Percentiles rank a stretch among this genome's conserved stretches.
These are phyloP conservation scores for Hymenoscyphus fructigenus DNA, from an alignment of 2,329 filamentous ascomycete species.

Conservation along the genomic window DNA sequence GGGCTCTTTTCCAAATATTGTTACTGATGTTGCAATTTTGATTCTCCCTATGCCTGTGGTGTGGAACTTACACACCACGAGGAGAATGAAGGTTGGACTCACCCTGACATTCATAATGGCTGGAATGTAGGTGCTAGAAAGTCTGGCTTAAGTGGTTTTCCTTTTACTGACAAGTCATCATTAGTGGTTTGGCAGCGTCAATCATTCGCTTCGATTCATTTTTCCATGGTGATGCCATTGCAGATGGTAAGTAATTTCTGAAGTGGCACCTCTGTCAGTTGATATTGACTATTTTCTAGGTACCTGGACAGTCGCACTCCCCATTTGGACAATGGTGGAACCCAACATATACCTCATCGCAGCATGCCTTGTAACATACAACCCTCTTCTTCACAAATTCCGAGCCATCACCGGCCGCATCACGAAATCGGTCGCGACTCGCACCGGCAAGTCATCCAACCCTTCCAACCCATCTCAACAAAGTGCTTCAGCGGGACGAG, in stretches of 20 bases:
- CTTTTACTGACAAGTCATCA: background rate
- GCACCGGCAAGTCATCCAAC: slow-evolving; percentile 5
- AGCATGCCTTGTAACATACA: slow-evolving; percentile 5
- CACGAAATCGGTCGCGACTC: background rate
- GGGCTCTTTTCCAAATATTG: slow-evolving; percentile 6
- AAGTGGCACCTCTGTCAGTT: no score
- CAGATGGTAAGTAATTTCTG: background rate
- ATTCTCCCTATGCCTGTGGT: slow-evolving; percentile 4
- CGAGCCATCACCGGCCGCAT: slow-evolving; percentile 1
- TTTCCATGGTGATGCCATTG: slow-evolving; percentile 2
- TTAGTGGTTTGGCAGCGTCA: slow-evolving; percentile 8
- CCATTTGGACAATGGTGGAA: slow-evolving; percentile 10
- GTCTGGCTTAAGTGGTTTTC: background rate
- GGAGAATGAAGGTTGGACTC: slow-evolving; percentile 3
- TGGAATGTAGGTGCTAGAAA: background rate
- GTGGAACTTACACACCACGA: slow-evolving; percentile 8
- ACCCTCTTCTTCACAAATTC: slow-evolving; percentile 6
- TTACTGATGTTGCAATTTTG: slow-evolving; percentile 2
- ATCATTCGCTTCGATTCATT: slow-evolving; percentile 11
- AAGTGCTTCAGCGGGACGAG: background rate
- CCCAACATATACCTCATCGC: slow-evolving; percentile 6
- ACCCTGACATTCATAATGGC: slow-evolving; percentile 3
- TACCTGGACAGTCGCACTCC: slow-evolving; percentile 5
- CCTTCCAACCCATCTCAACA: background rate
- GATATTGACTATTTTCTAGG: no score